Evolutionary conservation across 345 rosid genomes (phyloP).

Genomic region (Eucalyptus polyanthemos): DNA sequence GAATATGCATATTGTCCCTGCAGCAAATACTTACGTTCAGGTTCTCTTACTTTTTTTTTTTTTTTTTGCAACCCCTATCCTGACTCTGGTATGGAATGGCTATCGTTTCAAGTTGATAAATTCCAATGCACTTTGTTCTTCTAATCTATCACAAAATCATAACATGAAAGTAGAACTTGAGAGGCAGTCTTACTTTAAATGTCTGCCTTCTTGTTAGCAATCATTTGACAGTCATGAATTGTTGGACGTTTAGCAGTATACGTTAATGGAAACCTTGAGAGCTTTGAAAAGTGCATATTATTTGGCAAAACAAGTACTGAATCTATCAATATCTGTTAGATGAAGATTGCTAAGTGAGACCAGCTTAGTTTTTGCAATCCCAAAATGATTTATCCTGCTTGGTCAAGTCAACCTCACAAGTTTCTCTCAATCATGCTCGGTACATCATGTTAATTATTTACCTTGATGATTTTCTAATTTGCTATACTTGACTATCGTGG

Average conservation of each 20-base stretch:
- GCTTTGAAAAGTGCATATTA: neutral
- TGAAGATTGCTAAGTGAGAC: neutral
- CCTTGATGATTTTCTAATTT: neutral
- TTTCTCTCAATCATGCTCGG: neutral
- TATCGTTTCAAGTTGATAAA: neutral
- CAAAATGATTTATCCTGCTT: neutral
- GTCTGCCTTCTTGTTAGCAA: neutral
- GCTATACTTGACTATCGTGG: neutral
- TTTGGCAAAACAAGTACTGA: neutral
- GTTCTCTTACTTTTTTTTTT: constrained; percentile 17
- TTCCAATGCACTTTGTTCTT: neutral
- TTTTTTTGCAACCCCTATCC: neutral
- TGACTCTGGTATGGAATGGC: neutral
- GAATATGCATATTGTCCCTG: constrained; percentile 62
- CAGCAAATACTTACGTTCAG: constrained; percentile 85
- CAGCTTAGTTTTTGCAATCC: neutral
- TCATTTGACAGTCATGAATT: neutral
- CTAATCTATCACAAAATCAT: neutral
- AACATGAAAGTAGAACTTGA: neutral
- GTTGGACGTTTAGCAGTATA: neutral
- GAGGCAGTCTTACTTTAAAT: neutral
- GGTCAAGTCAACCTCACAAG: neutral
- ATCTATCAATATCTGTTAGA: neutral
- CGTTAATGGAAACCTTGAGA: neutral
- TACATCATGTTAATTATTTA: neutral